Percentiles rank a stretch among this genome's conserved stretches.
Evolutionary conservation across 1,139 yeast species (phyloP).

Genomic region (Pichia sp.): DNA sequence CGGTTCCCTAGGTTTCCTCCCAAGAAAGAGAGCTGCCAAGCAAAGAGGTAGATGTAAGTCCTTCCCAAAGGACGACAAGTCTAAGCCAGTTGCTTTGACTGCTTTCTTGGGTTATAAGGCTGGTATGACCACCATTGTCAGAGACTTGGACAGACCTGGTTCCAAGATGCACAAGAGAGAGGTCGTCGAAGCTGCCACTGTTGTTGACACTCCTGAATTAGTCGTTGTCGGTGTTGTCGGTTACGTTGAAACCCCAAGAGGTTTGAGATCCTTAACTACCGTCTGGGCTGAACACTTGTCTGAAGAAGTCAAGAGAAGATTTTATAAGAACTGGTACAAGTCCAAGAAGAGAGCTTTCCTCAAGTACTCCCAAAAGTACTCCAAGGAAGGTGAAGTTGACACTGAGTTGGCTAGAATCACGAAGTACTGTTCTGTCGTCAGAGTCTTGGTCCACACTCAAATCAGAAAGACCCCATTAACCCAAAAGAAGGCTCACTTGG

Average conservation of each 20-base stretch:
- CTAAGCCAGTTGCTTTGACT: constrained; percentile 98
- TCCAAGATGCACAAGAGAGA: constrained; percentile 99
- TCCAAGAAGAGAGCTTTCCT: constrained; percentile 99
- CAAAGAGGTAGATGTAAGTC: constrained; percentile 99
- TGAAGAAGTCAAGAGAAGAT: constrained; percentile 99
- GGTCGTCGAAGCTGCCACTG: constrained; percentile 98
- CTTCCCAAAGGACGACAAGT: constrained; percentile 97
- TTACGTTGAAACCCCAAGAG: constrained; percentile 99
- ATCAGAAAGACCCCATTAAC: constrained; percentile 98
- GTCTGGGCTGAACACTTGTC: constrained; percentile 99
- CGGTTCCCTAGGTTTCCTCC: constrained; percentile 99
- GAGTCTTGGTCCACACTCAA: constrained; percentile 99
- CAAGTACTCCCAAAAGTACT: constrained; percentile 98
- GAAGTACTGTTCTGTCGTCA: constrained; percentile 97
- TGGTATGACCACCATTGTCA: constrained; percentile 99
- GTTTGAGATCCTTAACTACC: constrained; percentile 98
- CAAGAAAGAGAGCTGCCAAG: constrained; percentile 99
- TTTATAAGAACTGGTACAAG: constrained; percentile 99
- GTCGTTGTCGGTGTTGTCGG: constrained; percentile 99
- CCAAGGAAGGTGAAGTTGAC: constrained; percentile 80
- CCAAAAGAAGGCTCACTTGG: constrained; percentile 99
- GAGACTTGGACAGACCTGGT: constrained; percentile 99
- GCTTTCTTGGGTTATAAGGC: constrained; percentile 99
- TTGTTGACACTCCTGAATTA: constrained; percentile 98
- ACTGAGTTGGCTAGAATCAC: constrained; percentile 97